These are phyloP conservation scores for Wallacemonas sp. DNA, from an alignment of 208 protist genomes.

Conservation along the genomic window DNA sequence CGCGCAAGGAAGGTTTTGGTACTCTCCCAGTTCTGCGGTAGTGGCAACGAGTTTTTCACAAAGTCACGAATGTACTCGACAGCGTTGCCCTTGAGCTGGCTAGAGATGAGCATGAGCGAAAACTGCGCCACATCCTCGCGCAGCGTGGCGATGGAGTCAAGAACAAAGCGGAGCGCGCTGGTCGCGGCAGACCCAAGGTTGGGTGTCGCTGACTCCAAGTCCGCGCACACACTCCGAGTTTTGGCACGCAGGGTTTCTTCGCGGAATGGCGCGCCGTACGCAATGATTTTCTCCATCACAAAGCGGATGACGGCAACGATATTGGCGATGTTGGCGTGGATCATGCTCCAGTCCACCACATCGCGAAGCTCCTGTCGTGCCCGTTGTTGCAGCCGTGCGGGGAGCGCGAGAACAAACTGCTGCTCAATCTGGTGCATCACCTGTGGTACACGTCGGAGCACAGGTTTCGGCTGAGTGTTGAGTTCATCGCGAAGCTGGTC, in stretches of 20 bases:
- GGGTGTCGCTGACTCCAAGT: conserved; percentile 45
- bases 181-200: conserved; percentile 67
- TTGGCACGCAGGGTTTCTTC: conserved; percentile 38
- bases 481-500: conserved; percentile 45
- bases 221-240: conserved; percentile 34
- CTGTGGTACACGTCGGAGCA: conserved; percentile 41
- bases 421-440: conserved; percentile 58
- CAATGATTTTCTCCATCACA: conserved; percentile 61
- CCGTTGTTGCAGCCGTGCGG: conserved; percentile 51
- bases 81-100: conserved; percentile 58
- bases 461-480: conserved; percentile 42
- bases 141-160: conserved; percentile 57
- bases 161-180: conserved; percentile 65
- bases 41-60: conserved; percentile 53
- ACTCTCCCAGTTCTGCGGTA: conserved; percentile 47
- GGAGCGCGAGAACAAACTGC: conserved; percentile 63
- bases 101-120: conserved; percentile 58
- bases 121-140: conserved; percentile 67
- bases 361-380: conserved; percentile 74
- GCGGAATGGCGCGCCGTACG: conserved; percentile 61
- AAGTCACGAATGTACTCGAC: conserved; percentile 76
- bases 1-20: conserved; percentile 61
- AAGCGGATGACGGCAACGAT: conserved; percentile 64
- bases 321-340: conserved; percentile 45
- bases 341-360: conserved; percentile 71